These are phyloP conservation scores for Gamsiella multidivaricata DNA, from an alignment of 192 early-diverging fungal species.

Conservation along the genomic window DNA sequence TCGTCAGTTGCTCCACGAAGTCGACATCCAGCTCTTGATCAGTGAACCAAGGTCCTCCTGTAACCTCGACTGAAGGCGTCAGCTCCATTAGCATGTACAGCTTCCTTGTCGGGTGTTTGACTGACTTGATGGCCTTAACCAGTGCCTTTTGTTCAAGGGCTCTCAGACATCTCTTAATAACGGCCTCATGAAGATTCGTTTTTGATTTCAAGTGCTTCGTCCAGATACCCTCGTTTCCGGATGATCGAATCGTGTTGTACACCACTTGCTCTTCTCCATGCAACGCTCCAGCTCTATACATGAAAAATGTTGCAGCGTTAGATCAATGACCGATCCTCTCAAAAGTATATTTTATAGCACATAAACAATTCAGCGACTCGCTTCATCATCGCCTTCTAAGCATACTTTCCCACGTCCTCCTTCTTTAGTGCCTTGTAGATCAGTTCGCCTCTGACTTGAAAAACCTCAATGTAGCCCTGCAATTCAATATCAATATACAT, in stretches of 20 bases:
- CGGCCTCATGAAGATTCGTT: constrained; percentile 79
- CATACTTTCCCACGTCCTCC: constrained; percentile 45
- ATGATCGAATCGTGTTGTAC: constrained; percentile 84
- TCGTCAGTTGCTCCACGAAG: constrained; percentile 85
- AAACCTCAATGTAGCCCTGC: constrained; percentile 41
- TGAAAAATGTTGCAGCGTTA: background rate
- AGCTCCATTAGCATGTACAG: constrained; percentile 90
- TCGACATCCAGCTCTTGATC: constrained; percentile 92
- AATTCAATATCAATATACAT: background rate
- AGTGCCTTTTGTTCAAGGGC: constrained; percentile 80
- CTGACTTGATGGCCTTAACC: constrained; percentile 89
- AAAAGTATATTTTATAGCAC: too few species aligned
- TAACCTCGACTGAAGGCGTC: constrained; percentile 86
- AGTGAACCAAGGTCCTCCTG: constrained; percentile 94
- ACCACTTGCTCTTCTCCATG: constrained; percentile 80
- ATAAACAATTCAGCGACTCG: too few species aligned
- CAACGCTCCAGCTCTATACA: constrained; percentile 52
- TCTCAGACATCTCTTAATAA: constrained; percentile 83
- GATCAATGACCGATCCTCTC: background rate
- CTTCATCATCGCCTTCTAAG: background rate
- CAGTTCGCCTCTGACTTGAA: constrained; percentile 38
- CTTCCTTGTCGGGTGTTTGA: constrained; percentile 91
- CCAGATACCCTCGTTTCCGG: constrained; percentile 87
- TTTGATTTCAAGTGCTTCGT: constrained; percentile 82
- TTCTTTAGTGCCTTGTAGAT: constrained; percentile 46